phyloP scores from a whole-genome alignment of 164 flowering plant genomes.

The Taxillus chinensis region DNA sequence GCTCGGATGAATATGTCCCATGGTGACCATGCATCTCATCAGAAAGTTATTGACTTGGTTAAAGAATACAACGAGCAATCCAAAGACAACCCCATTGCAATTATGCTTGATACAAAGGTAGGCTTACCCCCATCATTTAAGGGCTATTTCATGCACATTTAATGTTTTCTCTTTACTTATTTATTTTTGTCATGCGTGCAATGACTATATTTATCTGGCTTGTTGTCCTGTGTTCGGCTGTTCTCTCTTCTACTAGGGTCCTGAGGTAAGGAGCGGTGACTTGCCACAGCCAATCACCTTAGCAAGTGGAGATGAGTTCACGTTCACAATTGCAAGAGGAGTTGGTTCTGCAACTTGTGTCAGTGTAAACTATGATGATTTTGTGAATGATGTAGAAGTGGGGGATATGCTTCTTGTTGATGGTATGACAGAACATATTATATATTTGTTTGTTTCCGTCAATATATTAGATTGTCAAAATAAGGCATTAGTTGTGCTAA shows the following conservation, averaged over 20 bases:
- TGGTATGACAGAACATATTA: slow-evolving; percentile 46
- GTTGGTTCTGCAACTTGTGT: slow-evolving; percentile 85
- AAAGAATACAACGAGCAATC: slow-evolving; percentile 85
- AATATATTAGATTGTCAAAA: too few relatives aligned
- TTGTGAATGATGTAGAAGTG: slow-evolving; percentile 92
- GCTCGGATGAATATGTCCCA: slow-evolving; percentile 93
- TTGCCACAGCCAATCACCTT: slow-evolving; percentile 82
- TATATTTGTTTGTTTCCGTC: too few relatives aligned
- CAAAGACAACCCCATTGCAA: slow-evolving; percentile 80
- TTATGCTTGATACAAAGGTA: slow-evolving; percentile 95
- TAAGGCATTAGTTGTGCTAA: too few relatives aligned
- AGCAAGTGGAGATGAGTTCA: slow-evolving; percentile 71
- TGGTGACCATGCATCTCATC: slow-evolving; percentile 94
- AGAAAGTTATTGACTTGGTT: slow-evolving; percentile 87
- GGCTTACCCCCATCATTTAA: slow-evolving; percentile 5
- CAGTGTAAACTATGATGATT: slow-evolving; percentile 94
- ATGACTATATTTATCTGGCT: not conserved
- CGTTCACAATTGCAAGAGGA: slow-evolving; percentile 87
- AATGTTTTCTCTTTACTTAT: too few relatives aligned
- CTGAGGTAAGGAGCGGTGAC: slow-evolving; percentile 99
- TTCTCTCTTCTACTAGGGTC: slow-evolving; percentile 49
- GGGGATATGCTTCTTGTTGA: slow-evolving; percentile 99
- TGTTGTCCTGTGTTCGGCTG: slow-evolving; percentile 2
- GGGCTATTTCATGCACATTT: not conserved
- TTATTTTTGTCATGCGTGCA: too few relatives aligned